A percentile compares a stretch with the other conserved stretches of the same genome.
Evolutionary conservation across 768 basidiomycete species (phyloP).

Genomic region (Dioszegia crocea): DNA sequence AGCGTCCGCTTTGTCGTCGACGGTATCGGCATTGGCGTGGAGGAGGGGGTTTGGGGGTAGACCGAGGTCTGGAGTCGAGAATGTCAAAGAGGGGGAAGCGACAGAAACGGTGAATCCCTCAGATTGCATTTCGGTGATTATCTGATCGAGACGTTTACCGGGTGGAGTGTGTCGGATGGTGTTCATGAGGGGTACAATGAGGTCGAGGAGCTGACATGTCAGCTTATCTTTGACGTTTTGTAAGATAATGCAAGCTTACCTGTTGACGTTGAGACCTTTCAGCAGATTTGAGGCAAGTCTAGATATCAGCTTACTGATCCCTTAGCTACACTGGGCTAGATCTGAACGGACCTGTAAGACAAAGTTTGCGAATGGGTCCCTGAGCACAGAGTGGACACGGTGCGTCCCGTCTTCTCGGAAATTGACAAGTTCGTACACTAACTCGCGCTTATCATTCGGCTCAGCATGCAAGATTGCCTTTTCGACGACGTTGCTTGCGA

Average conservation of each 20-base stretch:
- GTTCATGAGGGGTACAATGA: slow-evolving; percentile 19
- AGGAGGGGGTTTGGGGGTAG: slow-evolving; percentile 3
- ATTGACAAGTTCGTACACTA: slow-evolving; percentile 78
- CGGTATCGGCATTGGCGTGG: neutral
- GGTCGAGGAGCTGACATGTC: slow-evolving; percentile 20
- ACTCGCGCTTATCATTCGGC: slow-evolving; percentile 59
- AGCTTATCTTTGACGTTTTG: neutral
- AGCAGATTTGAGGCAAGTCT: slow-evolving; percentile 27
- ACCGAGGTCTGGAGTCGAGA: neutral
- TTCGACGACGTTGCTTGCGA: slow-evolving; percentile 93
- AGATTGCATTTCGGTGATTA: slow-evolving; percentile 15
- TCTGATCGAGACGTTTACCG: slow-evolving; percentile 29
- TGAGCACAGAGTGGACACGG: slow-evolving; percentile 52
- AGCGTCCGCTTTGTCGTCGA: neutral
- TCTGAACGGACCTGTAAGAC: slow-evolving; percentile 33
- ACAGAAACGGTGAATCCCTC: slow-evolving; percentile 13
- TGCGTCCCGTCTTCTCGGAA: slow-evolving; percentile 63
- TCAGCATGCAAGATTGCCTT: slow-evolving; percentile 72
- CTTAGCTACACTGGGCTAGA: neutral
- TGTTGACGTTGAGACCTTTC: slow-evolving; percentile 21
- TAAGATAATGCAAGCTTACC: slow-evolving; percentile 6
- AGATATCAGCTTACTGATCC: neutral
- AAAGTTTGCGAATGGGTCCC: slow-evolving; percentile 40
- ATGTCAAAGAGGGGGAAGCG: neutral
- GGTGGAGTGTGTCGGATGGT: slow-evolving; percentile 33